Evolutionary conservation across 192 early-diverging fungal genomes (phyloP).

Genomic region (Backusella luteola): DNA sequence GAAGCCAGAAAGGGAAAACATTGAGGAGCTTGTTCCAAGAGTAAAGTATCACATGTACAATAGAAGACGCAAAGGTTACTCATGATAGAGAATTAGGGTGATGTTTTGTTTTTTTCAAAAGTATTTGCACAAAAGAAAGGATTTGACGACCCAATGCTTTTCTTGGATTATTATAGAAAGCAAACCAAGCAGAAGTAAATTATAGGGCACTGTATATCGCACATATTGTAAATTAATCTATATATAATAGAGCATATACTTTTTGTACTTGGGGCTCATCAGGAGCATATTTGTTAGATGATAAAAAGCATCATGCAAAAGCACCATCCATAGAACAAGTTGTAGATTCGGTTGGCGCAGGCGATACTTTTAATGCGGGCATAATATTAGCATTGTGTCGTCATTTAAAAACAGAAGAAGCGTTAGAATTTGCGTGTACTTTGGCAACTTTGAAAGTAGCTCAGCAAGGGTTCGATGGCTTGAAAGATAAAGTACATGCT

Average conservation of each 20-base stretch:
- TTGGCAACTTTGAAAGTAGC: conserved; percentile 48
- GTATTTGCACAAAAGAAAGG: conserved; percentile 57
- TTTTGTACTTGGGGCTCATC: conserved; percentile 62
- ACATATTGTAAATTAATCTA: not conserved
- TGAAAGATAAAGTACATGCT: not conserved
- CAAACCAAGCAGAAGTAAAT: conserved; percentile 26
- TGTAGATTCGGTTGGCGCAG: conserved; percentile 58
- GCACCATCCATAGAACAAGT: conserved; percentile 19
- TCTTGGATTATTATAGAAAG: conserved; percentile 13
- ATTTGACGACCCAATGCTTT: conserved; percentile 41
- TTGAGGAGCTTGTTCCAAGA: conserved; percentile 49
- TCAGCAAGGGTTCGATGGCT: conserved; percentile 44
- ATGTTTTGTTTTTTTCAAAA: conserved; percentile 65
- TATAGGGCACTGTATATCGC: not conserved
- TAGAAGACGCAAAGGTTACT: not conserved
- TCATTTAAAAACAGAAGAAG: conserved; percentile 18
- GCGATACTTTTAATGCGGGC: conserved; percentile 57
- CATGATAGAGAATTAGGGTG: conserved; percentile 29
- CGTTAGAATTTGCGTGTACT: conserved; percentile 44
- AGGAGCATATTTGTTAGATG: conserved; percentile 46
- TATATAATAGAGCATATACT: conserved; percentile 41
- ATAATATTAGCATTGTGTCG: conserved; percentile 42
- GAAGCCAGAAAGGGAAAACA: conserved; percentile 56
- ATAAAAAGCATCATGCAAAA: conserved; percentile 31
- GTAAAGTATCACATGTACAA: not conserved